Percentiles rank a stretch among this genome's conserved stretches.
phyloP scores from a whole-genome alignment of 2,329 filamentous ascomycete species.

The Fusarium sororula region DNA sequence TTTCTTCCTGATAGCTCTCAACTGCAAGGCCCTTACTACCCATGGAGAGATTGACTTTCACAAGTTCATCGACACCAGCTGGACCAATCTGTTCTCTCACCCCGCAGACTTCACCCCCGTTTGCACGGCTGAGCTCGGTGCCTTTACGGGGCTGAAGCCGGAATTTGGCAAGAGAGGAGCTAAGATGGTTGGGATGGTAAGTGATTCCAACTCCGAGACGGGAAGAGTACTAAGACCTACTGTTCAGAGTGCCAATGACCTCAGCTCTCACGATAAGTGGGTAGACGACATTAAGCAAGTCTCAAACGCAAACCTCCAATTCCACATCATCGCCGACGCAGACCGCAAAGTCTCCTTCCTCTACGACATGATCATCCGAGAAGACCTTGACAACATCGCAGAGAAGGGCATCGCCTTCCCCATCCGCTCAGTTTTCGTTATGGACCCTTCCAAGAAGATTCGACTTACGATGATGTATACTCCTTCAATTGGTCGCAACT shows the following conservation, averaged over 20 bases:
- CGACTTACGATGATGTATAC: constrained; percentile 91
- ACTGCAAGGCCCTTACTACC: not conserved
- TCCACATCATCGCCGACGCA: no score
- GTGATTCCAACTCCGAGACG: no score
- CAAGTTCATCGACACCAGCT: not conserved
- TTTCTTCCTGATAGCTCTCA: not conserved
- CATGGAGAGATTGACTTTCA: constrained; percentile 7
- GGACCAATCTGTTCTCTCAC: not conserved
- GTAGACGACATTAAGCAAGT: no score
- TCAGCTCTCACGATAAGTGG: no score
- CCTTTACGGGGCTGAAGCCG: not conserved
- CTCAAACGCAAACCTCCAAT: no score
- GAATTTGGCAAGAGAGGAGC: not conserved
- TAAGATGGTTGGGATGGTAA: constrained; percentile 1
- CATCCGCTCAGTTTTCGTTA: constrained; percentile 92
- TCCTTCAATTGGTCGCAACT: constrained; percentile 85
- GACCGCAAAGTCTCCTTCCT: not conserved
- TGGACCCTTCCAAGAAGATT: constrained; percentile 92
- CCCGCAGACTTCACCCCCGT: constrained; percentile 1
- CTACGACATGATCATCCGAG: constrained; percentile 68
- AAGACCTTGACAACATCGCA: constrained; percentile 82
- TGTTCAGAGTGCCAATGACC: no score
- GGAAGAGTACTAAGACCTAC: no score
- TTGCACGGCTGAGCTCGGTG: not conserved
- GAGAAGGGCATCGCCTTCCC: constrained; percentile 87